Percentiles rank a stretch among this genome's conserved stretches.
Conservation (phyloP, 2,329 filamentous ascomycete genomes). For the Thelonectria olida region DNA sequence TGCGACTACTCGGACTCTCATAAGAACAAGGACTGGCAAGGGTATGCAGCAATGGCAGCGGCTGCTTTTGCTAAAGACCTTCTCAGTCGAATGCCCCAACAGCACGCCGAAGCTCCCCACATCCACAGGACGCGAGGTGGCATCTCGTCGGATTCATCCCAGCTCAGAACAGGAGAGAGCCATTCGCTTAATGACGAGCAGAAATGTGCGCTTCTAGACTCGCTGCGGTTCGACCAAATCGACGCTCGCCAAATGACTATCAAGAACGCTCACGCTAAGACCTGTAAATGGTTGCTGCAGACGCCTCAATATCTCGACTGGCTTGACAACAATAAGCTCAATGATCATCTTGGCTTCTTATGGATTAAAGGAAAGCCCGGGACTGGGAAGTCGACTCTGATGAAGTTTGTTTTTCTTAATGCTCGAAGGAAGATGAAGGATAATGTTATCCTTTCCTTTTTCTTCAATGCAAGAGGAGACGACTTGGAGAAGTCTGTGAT, state of each 20-base stretch:
- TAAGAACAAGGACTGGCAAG: constrained; percentile 41
- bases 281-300: constrained; percentile 53
- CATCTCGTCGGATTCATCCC: too few relatives aligned
- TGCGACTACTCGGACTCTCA: constrained; percentile 51
- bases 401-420: constrained; percentile 49
- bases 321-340: constrained; percentile 38
- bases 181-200: background rate
- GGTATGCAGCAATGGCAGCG: constrained; percentile 45
- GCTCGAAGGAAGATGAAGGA: constrained; percentile 19
- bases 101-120: background rate
- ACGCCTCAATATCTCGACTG: constrained; percentile 47
- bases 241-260: constrained; percentile 49
- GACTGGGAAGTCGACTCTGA: constrained; percentile 26
- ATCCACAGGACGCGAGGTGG: background rate
- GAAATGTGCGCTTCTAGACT: constrained; percentile 32
- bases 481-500: constrained; percentile 53
- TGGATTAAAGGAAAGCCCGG: background rate
- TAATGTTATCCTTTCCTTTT: constrained; percentile 52
- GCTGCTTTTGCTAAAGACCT: constrained; percentile 32
- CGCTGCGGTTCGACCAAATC: constrained; percentile 49
- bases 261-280: constrained; percentile 48
- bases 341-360: constrained; percentile 53
- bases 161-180: background rate
- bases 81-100: background rate
- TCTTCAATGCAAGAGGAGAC: constrained; percentile 58